Conservation (phyloP, 208 protist species). For the Acanthamoeba triangularis region DNA sequence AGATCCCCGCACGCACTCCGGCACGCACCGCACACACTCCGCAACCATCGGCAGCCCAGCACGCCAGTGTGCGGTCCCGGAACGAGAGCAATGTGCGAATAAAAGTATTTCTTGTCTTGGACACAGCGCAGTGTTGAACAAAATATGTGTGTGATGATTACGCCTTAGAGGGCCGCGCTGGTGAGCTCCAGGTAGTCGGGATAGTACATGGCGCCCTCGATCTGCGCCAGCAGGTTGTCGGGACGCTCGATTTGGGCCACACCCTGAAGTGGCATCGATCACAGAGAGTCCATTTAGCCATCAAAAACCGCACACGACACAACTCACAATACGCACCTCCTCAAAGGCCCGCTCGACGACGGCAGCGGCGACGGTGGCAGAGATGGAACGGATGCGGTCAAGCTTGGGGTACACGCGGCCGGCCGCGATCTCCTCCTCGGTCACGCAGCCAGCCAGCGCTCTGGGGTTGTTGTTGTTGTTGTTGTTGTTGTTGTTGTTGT, state of each 20-base stretch:
- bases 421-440: constrained; percentile 75
- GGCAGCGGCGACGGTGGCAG: constrained; percentile 71
- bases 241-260: constrained; percentile 64
- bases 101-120: no score
- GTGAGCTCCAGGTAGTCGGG: constrained; percentile 22
- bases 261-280: constrained; percentile 23
- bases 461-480: no score
- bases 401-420: constrained; percentile 84
- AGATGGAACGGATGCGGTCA: constrained; percentile 82
- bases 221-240: constrained; percentile 8
- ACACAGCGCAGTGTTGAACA: no score
- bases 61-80: no score
- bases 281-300: no score
- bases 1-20: background rate
- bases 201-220: constrained; percentile 48
- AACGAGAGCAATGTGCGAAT: no score
- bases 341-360: constrained; percentile 84
- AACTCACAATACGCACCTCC: constrained; percentile 60
- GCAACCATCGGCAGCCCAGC: no score
- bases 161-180: background rate
- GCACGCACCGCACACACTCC: no score
- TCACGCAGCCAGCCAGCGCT: constrained; percentile 35
- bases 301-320: no score
- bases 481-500: no score
- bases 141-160: background rate